Evolutionary conservation across 164 flowering plant genomes (phyloP).

Genomic region (Chimonanthus salicifolius): DNA sequence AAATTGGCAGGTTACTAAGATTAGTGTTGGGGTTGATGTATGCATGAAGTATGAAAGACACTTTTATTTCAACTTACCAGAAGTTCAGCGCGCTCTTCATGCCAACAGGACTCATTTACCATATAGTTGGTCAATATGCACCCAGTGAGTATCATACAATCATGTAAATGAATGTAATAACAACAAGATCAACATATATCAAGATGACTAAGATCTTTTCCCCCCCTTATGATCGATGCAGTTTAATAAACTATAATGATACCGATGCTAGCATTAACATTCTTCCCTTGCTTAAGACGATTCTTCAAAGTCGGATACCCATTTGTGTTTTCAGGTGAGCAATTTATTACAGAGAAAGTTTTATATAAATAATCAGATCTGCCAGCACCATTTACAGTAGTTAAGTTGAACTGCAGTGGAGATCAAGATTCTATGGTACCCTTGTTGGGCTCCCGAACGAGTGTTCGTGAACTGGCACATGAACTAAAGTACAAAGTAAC

Average conservation of each 20-base stretch:
- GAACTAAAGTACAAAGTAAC: constrained; percentile 57
- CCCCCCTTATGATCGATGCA: background rate
- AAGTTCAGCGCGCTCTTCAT: constrained; percentile 89
- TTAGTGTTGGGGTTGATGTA: constrained; percentile 87
- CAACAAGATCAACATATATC: no score
- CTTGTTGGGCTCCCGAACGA: constrained; percentile 71
- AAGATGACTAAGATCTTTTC: background rate
- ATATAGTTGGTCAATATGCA: constrained; percentile 90
- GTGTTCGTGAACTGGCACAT: constrained; percentile 73
- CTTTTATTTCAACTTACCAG: constrained; percentile 82
- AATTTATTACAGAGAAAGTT: background rate
- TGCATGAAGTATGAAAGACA: constrained; percentile 73
- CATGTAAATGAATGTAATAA: no score
- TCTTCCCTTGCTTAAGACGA: constrained; percentile 68
- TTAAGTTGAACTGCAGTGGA: constrained; percentile 45
- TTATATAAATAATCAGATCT: no score
- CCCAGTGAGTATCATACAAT: constrained; percentile 37
- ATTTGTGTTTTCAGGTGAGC: constrained; percentile 86
- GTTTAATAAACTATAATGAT: constrained; percentile 45
- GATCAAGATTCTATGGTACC: constrained; percentile 97
- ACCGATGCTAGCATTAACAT: constrained; percentile 68
- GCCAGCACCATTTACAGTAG: background rate
- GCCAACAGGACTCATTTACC: constrained; percentile 76
- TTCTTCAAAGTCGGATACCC: constrained; percentile 45
- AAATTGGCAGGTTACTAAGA: constrained; percentile 65